Conservation (phyloP, 352 stramenopile species). For the Phytophthora cryptogea region DNA sequence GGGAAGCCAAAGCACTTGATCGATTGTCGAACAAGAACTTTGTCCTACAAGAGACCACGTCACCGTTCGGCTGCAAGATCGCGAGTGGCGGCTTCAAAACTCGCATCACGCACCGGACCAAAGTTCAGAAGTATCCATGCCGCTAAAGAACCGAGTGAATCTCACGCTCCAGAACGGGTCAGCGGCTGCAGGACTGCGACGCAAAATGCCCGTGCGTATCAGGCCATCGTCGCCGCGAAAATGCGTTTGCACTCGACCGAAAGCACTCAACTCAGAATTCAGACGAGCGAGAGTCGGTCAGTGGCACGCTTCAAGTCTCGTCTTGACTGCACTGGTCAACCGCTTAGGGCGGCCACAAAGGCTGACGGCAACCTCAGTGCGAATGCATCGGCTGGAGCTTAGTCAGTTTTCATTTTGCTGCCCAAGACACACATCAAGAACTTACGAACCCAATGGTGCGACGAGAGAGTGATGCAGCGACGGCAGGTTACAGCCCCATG, state of each 20-base stretch:
- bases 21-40: conserved; percentile 33
- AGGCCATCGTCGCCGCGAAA: conserved; percentile 5
- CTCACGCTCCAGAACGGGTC: conserved; percentile 26
- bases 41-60: no score
- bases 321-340: conserved; percentile 5
- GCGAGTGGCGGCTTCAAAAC: conserved; percentile 28
- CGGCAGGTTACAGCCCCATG: conserved; percentile 24
- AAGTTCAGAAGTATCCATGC: conserved; percentile 30
- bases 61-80: conserved; percentile 1
- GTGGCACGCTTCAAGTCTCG: conserved; percentile 15
- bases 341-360: conserved; percentile 16
- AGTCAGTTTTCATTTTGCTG: conserved; percentile 31
- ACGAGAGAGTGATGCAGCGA: conserved; percentile 9
- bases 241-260: conserved; percentile 7
- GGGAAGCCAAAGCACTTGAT: conserved; percentile 21
- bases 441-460: conserved; percentile 8
- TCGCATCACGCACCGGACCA: background rate
- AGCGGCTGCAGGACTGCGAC: conserved; percentile 3
- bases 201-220: conserved; percentile 1
- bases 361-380: conserved; percentile 8
- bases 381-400: background rate
- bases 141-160: conserved; percentile 11
- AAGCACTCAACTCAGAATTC: conserved; percentile 24
- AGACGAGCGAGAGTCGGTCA: conserved; percentile 16
- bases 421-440: conserved; percentile 8